These are phyloP conservation scores for Chenopodium quinoa DNA, from an alignment of 148 eudicot species.

Conservation along the genomic window DNA sequence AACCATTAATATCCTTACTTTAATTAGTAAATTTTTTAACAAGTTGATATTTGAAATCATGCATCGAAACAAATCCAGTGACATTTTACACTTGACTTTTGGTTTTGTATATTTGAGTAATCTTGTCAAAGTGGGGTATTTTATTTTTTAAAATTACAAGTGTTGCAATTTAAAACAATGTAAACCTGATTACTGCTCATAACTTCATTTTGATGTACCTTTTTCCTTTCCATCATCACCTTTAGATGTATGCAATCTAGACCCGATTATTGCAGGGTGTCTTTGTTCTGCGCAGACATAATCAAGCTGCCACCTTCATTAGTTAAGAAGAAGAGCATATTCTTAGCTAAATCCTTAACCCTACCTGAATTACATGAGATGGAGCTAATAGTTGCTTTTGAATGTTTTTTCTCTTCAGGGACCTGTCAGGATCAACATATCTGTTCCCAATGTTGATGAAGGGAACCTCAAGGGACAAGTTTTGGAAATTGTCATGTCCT, in stretches of 20 bases:
- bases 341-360: neutral
- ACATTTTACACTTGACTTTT: too few species aligned
- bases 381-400: constrained; percentile 6
- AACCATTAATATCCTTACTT: too few species aligned
- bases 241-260: neutral
- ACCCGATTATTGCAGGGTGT: neutral
- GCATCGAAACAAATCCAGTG: too few species aligned
- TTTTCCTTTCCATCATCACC: neutral
- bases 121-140: too few species aligned
- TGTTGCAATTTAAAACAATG: too few species aligned
- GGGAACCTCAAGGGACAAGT: constrained; percentile 80
- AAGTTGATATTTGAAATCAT: too few species aligned
- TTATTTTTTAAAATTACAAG: too few species aligned
- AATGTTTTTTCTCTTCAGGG: constrained; percentile 46
- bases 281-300: neutral
- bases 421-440: constrained; percentile 53
- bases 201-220: neutral
- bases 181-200: neutral
- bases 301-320: neutral
- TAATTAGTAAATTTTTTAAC: too few species aligned
- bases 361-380: neutral
- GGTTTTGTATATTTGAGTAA: too few species aligned
- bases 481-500: constrained; percentile 60
- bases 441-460: constrained; percentile 76
- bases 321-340: neutral